Conservation (phyloP, 257 asterid genomes). For the Perilla frutescens region DNA sequence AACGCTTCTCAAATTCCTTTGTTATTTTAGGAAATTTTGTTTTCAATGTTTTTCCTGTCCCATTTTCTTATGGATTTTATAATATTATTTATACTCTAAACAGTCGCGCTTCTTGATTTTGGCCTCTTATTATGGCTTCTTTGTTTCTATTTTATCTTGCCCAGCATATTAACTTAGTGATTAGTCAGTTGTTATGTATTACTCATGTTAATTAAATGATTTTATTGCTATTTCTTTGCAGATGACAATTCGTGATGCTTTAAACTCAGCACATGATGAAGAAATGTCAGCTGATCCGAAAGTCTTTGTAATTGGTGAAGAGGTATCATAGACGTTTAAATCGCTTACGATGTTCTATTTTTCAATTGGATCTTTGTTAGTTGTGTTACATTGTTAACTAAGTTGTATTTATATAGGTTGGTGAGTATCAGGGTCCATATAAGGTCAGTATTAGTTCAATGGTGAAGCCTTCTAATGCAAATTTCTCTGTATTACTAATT, state of each 20-base stretch:
- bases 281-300: slow-evolving; percentile 96
- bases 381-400: slow-evolving; percentile 23
- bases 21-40: background rate
- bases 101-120: background rate
- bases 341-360: slow-evolving; percentile 5
- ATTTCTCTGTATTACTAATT: background rate
- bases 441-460: slow-evolving; percentile 57
- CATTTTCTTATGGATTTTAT: background rate
- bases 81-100: background rate
- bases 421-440: slow-evolving; percentile 94
- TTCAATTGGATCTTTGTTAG: background rate
- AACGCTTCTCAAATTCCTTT: background rate
- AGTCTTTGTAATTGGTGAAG: slow-evolving; percentile 92
- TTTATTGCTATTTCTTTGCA: slow-evolving; percentile 33
- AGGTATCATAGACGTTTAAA: slow-evolving; percentile 49
- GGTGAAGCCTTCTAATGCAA: background rate
- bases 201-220: background rate
- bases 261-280: slow-evolving; percentile 94
- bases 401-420: slow-evolving; percentile 57
- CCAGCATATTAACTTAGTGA: background rate
- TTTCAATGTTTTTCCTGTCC: slow-evolving; percentile 7
- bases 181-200: slow-evolving; percentile 6
- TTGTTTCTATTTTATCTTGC: background rate
- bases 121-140: slow-evolving; percentile 2
- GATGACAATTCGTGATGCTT: slow-evolving; percentile 84